phyloP scores from a whole-genome alignment of 2,329 filamentous ascomycete genomes.

The Hypoxylon sp. region DNA sequence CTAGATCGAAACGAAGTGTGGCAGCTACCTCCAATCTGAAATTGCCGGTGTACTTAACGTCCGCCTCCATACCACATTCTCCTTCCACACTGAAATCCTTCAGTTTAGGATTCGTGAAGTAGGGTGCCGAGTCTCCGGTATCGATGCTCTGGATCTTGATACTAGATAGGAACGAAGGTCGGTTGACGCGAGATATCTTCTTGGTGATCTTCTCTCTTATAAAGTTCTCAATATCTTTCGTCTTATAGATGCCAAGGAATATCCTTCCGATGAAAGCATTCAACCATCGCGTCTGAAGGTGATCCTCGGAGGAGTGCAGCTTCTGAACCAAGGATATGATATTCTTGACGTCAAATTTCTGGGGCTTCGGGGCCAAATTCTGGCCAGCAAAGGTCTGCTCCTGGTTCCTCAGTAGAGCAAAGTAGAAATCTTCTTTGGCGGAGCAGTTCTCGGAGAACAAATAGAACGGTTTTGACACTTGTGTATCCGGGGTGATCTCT shows the following conservation, averaged over 20 bases:
- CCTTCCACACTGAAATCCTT: constrained; percentile 93
- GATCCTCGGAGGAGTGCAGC: constrained; percentile 91
- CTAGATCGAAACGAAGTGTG: constrained; percentile 92
- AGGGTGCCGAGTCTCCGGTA: constrained; percentile 87
- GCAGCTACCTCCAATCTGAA: constrained; percentile 91
- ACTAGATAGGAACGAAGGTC: constrained; percentile 88
- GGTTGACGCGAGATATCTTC: constrained; percentile 94
- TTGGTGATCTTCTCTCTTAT: constrained; percentile 90
- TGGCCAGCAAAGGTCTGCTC: constrained; percentile 72
- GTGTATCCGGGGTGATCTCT: constrained; percentile 67
- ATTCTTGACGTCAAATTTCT: constrained; percentile 84
- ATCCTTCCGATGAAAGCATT: constrained; percentile 91
- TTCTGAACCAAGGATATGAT: constrained; percentile 91
- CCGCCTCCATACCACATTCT: constrained; percentile 86
- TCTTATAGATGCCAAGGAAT: constrained; percentile 90
- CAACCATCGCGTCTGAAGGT: constrained; percentile 90
- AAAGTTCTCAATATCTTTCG: constrained; percentile 80
- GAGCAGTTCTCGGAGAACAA: constrained; percentile 96
- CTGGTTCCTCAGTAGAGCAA: constrained; percentile 87
- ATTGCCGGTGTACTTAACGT: constrained; percentile 89
- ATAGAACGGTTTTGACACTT: constrained; percentile 84
- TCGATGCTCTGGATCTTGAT: constrained; percentile 86
- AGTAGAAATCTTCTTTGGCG: constrained; percentile 98
- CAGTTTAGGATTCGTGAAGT: constrained; percentile 88
- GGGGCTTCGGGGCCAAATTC: constrained; percentile 73